Conservation (phyloP, 768 basidiomycete species). For the Agaricus bisporus region DNA sequence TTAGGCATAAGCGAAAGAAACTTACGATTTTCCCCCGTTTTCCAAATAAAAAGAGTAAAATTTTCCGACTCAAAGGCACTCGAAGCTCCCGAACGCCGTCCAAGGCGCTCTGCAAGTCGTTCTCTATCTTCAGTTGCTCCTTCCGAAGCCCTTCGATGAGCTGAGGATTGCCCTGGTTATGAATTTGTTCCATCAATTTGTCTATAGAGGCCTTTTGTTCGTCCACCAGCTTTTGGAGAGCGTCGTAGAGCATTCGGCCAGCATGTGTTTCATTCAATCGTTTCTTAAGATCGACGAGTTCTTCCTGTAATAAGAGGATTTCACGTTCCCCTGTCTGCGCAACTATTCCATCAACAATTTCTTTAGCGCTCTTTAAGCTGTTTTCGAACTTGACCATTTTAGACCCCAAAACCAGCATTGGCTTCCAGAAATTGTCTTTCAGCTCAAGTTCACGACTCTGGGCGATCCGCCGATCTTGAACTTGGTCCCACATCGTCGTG, state of each 20-base stretch:
- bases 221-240: background rate
- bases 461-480: constrained; percentile 11
- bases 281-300: constrained; percentile 3
- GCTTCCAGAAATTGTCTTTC: constrained; percentile 13
- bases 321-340: background rate
- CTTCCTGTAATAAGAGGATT: constrained; percentile 1
- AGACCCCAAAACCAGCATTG: constrained; percentile 11
- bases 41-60: background rate
- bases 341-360: background rate
- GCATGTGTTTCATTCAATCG: constrained; percentile 3
- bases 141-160: background rate
- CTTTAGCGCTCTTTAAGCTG: background rate
- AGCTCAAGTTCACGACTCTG: constrained; percentile 12
- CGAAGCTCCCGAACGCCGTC: background rate
- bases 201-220: background rate
- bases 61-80: background rate
- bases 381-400: background rate
- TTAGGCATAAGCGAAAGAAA: background rate
- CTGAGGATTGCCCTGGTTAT: background rate
- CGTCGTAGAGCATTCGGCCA: background rate
- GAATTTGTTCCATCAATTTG: background rate
- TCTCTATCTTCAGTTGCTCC: constrained; percentile 1
- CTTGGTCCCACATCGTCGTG: constrained; percentile 49
- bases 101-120: background rate
- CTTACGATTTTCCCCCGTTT: constrained; percentile 3